phyloP scores from a whole-genome alignment of 208 protist species.

The Trypanosoma platydactyli region DNA sequence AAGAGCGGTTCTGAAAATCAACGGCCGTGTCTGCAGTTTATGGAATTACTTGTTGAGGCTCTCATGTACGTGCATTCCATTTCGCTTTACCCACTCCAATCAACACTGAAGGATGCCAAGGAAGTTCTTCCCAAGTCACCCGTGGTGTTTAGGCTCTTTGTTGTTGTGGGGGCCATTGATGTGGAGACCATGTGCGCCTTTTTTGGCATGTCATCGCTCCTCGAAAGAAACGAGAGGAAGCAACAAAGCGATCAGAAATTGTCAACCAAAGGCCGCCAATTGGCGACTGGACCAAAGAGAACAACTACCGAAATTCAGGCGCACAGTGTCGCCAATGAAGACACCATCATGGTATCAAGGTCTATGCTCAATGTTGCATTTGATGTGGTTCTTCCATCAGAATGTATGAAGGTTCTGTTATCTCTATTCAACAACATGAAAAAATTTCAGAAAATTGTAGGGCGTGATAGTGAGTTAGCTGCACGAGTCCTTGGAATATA shows the following conservation, averaged over 20 bases:
- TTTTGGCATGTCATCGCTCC: slow-evolving; percentile 32
- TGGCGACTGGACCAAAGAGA: slow-evolving; percentile 9
- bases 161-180: slow-evolving; percentile 39
- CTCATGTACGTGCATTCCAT: slow-evolving; percentile 37
- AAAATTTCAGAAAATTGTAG: slow-evolving; percentile 55
- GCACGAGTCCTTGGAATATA: slow-evolving; percentile 53
- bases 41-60: slow-evolving; percentile 38
- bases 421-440: slow-evolving; percentile 50
- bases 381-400: slow-evolving; percentile 41
- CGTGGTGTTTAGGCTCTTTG: slow-evolving; percentile 48
- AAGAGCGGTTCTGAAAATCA: slow-evolving; percentile 42
- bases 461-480: slow-evolving; percentile 49
- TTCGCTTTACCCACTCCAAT: slow-evolving; percentile 61
- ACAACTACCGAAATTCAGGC: neutral
- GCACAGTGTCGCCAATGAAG: neutral
- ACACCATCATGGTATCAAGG: slow-evolving; percentile 14
- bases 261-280: slow-evolving; percentile 1
- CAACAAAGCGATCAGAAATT: slow-evolving; percentile 10
- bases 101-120: slow-evolving; percentile 42
- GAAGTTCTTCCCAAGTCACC: slow-evolving; percentile 39
- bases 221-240: neutral
- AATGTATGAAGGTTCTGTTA: slow-evolving; percentile 50
- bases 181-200: slow-evolving; percentile 40
- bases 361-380: slow-evolving; percentile 46
- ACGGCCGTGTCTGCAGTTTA: slow-evolving; percentile 48